Conservation (phyloP, 371 early-diverging fungal species). For the Mortierella sp. region DNA sequence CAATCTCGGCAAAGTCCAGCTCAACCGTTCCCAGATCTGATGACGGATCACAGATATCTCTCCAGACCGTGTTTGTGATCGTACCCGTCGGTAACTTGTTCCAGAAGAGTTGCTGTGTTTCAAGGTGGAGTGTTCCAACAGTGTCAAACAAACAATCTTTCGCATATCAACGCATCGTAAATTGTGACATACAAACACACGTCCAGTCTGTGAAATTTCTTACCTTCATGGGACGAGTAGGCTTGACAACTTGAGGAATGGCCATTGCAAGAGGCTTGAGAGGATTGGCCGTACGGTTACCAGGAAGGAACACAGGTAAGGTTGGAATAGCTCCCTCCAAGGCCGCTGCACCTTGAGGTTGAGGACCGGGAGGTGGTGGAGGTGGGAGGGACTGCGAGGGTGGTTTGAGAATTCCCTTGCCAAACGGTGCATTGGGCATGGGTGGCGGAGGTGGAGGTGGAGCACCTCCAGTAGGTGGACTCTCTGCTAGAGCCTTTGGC, state of each 20-base stretch:
- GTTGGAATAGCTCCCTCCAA: slow-evolving; percentile 50
- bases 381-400: slow-evolving; percentile 58
- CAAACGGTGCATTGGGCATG: slow-evolving; percentile 25
- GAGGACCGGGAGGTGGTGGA: slow-evolving; percentile 58
- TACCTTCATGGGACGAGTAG: slow-evolving; percentile 58
- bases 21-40: slow-evolving; percentile 40
- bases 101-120: slow-evolving; percentile 70
- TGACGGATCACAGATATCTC: slow-evolving; percentile 63
- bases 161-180: too few species aligned
- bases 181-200: too few species aligned
- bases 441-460: slow-evolving; percentile 48
- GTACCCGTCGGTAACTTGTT: slow-evolving; percentile 69
- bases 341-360: slow-evolving; percentile 32
- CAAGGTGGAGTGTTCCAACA: not conserved
- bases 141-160: not conserved
- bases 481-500: not conserved
- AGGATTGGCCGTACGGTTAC: slow-evolving; percentile 62
- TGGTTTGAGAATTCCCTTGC: slow-evolving; percentile 20
- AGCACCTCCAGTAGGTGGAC: slow-evolving; percentile 26
- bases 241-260: slow-evolving; percentile 40
- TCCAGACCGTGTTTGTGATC: slow-evolving; percentile 71
- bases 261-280: slow-evolving; percentile 55
- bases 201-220: not conserved
- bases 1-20: slow-evolving; percentile 55
- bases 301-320: slow-evolving; percentile 45